A percentile compares a stretch with the other conserved stretches of the same genome.
phyloP scores from a whole-genome alignment of 805 yeast genomes.

The Monosporozyma unispora region DNA sequence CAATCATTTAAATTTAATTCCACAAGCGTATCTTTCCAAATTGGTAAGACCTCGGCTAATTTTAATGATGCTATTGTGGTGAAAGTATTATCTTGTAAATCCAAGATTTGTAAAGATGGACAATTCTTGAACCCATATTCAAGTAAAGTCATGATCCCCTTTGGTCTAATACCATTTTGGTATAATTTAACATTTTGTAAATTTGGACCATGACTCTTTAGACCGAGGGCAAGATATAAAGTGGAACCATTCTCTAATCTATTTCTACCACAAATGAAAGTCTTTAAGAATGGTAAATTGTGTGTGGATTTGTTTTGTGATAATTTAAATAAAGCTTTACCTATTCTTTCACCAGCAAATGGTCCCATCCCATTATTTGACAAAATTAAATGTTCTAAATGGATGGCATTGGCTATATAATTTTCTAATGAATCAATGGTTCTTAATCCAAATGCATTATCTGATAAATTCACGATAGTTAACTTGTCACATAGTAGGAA shows the following conservation, averaged over 20 bases:
- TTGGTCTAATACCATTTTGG: conserved; percentile 96
- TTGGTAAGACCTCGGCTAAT: conserved; percentile 49
- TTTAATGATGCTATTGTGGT: conserved; percentile 59
- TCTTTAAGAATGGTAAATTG: conserved; percentile 50
- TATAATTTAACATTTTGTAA: conserved; percentile 70
- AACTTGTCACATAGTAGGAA: conserved; percentile 60
- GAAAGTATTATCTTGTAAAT: conserved; percentile 92
- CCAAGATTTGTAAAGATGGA: conserved; percentile 55
- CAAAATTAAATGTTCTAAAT: conserved; percentile 76
- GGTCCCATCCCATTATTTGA: conserved; percentile 99
- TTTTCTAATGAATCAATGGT: conserved; percentile 84
- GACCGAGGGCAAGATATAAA: conserved; percentile 73
- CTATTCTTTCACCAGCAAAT: conserved; percentile 90
- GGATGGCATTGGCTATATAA: conserved; percentile 63
- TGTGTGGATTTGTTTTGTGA: conserved; percentile 44
- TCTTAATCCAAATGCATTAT: conserved; percentile 94
- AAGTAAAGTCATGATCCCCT: conserved; percentile 72
- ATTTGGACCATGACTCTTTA: conserved; percentile 62
- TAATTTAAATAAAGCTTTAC: conserved; percentile 68
- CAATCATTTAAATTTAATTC: conserved; percentile 89
- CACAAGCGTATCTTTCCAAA: conserved; percentile 53
- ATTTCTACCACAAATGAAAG: conserved; percentile 94
- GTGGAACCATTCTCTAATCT: conserved; percentile 94
- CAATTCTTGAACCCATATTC: conserved; percentile 61
- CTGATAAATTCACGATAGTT: conserved; percentile 72